Conservation (phyloP, 345 rosid species). For the Aegle marmelos region DNA sequence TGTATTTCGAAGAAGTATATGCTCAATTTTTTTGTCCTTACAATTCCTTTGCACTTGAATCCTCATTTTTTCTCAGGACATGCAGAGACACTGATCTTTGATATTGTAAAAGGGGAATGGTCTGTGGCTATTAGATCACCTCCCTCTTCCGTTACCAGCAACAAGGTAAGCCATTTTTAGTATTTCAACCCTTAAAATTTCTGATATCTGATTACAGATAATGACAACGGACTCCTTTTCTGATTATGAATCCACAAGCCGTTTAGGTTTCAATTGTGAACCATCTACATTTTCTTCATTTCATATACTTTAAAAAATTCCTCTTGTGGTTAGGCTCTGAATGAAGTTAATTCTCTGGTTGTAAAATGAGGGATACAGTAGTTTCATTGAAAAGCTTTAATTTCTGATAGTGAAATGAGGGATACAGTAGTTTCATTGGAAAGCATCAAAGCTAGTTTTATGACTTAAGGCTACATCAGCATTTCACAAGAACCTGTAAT, state of each 20-base stretch:
- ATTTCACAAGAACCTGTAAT: neutral
- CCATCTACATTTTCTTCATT: neutral
- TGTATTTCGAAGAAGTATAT: neutral
- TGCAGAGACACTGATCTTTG: constrained; percentile 78
- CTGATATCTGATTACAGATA: neutral
- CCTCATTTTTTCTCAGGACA: constrained; percentile 55
- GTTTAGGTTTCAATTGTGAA: neutral
- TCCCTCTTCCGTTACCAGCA: constrained; percentile 66
- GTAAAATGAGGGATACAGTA: neutral
- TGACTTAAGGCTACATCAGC: neutral
- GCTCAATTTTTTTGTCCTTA: neutral
- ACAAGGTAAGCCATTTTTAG: constrained; percentile 49
- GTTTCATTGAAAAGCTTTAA: neutral
- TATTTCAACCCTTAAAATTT: neutral
- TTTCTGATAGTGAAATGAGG: neutral
- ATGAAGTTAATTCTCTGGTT: neutral
- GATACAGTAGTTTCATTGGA: neutral
- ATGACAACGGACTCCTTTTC: neutral
- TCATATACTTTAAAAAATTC: neutral
- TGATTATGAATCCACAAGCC: neutral
- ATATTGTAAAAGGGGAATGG: constrained; percentile 77
- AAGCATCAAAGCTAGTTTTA: neutral
- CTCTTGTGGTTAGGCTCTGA: neutral
- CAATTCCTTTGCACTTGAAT: neutral
- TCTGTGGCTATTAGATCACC: constrained; percentile 68